phyloP scores from a whole-genome alignment of 169 alveolate genomes.

The Theileria parva region DNA sequence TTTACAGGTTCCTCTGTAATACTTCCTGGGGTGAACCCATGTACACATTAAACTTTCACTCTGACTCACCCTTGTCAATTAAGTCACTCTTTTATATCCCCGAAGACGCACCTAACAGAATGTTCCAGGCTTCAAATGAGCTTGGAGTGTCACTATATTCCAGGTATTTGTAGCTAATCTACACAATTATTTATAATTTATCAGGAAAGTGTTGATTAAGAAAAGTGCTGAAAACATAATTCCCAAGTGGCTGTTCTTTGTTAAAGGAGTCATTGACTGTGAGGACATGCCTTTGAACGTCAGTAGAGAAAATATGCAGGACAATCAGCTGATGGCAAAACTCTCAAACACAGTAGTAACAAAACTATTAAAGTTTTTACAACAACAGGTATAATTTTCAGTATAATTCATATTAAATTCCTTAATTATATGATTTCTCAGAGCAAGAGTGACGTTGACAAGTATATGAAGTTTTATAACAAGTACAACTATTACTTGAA shows the following conservation, averaged over 20 bases:
- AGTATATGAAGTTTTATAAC: constrained; percentile 80
- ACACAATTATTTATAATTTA: not conserved
- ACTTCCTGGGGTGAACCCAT: constrained; percentile 83
- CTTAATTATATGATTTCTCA: not conserved
- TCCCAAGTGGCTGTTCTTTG: constrained; percentile 93
- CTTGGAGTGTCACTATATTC: constrained; percentile 86
- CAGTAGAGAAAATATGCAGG: constrained; percentile 93
- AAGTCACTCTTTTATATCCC: constrained; percentile 86
- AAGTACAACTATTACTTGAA: constrained; percentile 82
- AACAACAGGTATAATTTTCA: constrained; percentile 80
- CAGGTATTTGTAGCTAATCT: constrained; percentile 42
- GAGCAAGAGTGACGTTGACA: constrained; percentile 77
- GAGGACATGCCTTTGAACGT: constrained; percentile 96
- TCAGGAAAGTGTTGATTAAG: constrained; percentile 88
- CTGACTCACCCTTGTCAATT: constrained; percentile 94
- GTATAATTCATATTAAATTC: constrained; percentile 10
- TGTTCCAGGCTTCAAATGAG: constrained; percentile 81
- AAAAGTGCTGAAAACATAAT: constrained; percentile 88
- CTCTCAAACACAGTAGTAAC: constrained; percentile 88
- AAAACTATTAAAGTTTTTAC: constrained; percentile 86
- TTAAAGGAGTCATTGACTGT: constrained; percentile 97
- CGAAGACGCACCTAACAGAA: constrained; percentile 87
- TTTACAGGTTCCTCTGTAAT: constrained; percentile 80
- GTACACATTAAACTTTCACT: constrained; percentile 82
- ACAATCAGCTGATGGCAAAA: constrained; percentile 86